These are phyloP conservation scores for Mortierella sp. DNA, from an alignment of 371 early-diverging fungal genomes.

Conservation along the genomic window DNA sequence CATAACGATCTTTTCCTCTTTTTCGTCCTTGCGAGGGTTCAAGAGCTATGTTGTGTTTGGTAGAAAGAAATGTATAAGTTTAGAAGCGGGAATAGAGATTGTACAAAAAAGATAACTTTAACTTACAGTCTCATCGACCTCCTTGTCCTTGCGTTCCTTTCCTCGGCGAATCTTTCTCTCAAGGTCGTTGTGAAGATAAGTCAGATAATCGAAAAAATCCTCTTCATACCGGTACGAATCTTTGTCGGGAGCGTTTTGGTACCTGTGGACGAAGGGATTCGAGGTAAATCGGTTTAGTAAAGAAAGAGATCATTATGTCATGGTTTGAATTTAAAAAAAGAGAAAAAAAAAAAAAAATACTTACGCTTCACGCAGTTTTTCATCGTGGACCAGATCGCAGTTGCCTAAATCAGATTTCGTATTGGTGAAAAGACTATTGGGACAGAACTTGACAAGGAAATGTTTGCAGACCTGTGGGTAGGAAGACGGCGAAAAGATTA, in stretches of 20 bases:
- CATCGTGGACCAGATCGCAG: conserved; percentile 76
- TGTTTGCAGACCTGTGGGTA: conserved; percentile 84
- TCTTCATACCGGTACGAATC: conserved; percentile 80
- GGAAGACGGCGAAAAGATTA: too few relatives aligned
- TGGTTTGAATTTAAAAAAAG: neutral
- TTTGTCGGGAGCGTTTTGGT: conserved; percentile 75
- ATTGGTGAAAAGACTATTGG: conserved; percentile 86
- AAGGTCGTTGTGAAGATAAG: conserved; percentile 77
- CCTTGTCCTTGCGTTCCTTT: conserved; percentile 77
- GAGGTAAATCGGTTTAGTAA: too few relatives aligned
- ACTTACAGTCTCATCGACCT: conserved; percentile 77
- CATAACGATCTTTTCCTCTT: conserved; percentile 82
- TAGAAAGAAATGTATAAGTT: conserved; percentile 2
- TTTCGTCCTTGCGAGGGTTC: conserved; percentile 82
- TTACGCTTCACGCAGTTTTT: conserved; percentile 77
- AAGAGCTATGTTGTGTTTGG: conserved; percentile 58
- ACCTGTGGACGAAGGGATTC: too few relatives aligned
- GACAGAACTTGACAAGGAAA: conserved; percentile 88
- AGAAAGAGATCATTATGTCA: neutral
- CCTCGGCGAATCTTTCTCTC: conserved; percentile 82
- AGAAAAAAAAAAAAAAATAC: conserved; percentile 8
- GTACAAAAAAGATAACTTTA: neutral
- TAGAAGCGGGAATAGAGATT: too few relatives aligned
- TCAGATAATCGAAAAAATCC: conserved; percentile 79
- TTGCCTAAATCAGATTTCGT: conserved; percentile 88